These are phyloP conservation scores for Diaporthe sp. DNA, from an alignment of 2,329 filamentous ascomycete genomes.

Conservation along the genomic window DNA sequence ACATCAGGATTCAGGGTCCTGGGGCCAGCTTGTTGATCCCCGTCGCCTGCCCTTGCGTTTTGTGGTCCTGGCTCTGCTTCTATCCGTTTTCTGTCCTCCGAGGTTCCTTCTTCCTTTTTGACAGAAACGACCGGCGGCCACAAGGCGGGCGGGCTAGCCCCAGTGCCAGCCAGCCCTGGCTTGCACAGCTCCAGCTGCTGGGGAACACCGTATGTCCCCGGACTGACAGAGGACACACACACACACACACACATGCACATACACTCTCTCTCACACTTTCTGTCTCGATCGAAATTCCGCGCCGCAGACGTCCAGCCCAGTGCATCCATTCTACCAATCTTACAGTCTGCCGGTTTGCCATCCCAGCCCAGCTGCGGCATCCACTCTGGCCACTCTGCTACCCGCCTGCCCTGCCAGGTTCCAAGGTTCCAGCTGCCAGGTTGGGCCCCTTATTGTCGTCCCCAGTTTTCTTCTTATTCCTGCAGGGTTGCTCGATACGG, in stretches of 20 bases:
- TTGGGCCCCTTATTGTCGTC: constrained; percentile 24
- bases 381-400: constrained; percentile 8
- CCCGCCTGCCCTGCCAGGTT: constrained; percentile 13
- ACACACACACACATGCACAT: background rate
- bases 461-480: constrained; percentile 21
- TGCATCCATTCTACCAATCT: background rate
- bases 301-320: background rate
- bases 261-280: background rate
- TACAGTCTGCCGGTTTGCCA: background rate
- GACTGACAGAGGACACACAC: background rate
- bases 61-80: background rate
- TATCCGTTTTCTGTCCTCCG: background rate
- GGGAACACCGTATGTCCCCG: background rate
- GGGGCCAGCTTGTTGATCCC: constrained; percentile 9
- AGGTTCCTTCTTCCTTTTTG: background rate
- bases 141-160: background rate
- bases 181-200: constrained; percentile 7
- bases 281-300: background rate
- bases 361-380: background rate
- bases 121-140: background rate
- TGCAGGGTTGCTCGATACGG: constrained; percentile 28
- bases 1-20: constrained; percentile 27
- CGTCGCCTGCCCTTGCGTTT: constrained; percentile 8
- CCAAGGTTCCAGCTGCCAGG: constrained; percentile 23
- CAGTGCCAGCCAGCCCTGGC: background rate